phyloP scores from a whole-genome alignment of 2,329 filamentous ascomycete species.

The Alternaria postmessia region DNA sequence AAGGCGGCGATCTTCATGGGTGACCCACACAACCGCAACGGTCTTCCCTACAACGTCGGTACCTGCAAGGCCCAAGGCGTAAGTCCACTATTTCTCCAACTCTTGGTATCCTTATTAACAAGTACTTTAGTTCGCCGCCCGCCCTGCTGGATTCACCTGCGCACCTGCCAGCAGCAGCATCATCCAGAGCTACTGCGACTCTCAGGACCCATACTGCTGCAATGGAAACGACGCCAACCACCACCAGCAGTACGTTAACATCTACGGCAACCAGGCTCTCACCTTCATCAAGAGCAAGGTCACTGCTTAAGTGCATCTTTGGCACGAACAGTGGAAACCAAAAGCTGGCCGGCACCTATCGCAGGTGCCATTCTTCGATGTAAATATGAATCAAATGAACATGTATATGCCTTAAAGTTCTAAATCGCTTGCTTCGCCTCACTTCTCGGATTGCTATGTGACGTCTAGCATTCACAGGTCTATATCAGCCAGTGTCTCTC shows the following conservation, averaged over 20 bases:
- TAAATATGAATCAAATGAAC: conserved; percentile 9
- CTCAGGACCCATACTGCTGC: conserved; percentile 71
- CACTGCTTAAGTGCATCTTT: conserved; percentile 35
- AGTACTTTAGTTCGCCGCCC: conserved; percentile 64
- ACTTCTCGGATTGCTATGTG: neutral
- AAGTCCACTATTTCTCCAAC: conserved; percentile 44
- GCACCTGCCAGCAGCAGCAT: conserved; percentile 59
- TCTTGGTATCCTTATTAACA: conserved; percentile 4
- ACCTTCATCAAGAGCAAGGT: conserved; percentile 66
- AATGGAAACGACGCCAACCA: conserved; percentile 67
- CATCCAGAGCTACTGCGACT: conserved; percentile 72
- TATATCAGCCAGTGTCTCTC: neutral
- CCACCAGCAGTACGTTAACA: conserved; percentile 68
- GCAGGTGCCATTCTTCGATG: neutral
- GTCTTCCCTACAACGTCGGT: conserved; percentile 67
- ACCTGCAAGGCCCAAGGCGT: conserved; percentile 67
- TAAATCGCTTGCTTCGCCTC: neutral
- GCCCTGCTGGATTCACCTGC: conserved; percentile 66
- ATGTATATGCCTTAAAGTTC: neutral
- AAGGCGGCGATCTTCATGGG: conserved; percentile 73
- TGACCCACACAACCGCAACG: conserved; percentile 65
- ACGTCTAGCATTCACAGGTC: neutral
- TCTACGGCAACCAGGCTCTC: conserved; percentile 68
- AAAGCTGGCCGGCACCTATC: neutral
- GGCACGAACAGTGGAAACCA: neutral